Evolutionary conservation across 2,329 filamentous ascomycete genomes (phyloP), one percentile per base, ranked within the genome.

Genomic region (Fusarium bulbicola): DNA sequence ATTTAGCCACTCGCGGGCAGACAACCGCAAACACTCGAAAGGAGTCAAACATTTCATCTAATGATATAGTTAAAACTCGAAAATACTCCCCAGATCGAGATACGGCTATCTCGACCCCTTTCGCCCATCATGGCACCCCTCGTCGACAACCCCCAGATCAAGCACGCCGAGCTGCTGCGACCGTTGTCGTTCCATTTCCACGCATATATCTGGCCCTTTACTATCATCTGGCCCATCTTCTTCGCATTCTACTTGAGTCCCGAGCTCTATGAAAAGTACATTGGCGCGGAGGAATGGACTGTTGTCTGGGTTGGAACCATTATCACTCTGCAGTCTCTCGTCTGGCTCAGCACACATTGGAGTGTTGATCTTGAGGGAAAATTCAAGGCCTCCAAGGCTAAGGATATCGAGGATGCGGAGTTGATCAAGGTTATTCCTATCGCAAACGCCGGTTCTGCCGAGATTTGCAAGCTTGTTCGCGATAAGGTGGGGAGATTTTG

Each of bases 261-360:
- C 70, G 92, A 94, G 60, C 91, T 93, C 75, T 99, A 99, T 83
- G 92, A 97, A 75, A 92, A 92, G 80, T 92, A 98, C 85, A 97
- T 99, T 74, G 90, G 93, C 78, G 95, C 92, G n/a, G 91, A 93
- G 77, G 96, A 99, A 87, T 99, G 96, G 95, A 98, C 97, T 2
- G 97, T 97, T 81, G 94, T 99, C 72, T 99, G 94, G 91, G 90
- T 92, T 74, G 95, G 93, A 78, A 88, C 91, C 75, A 98, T 99
- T 80, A 87, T 97, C 81, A 97, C 95, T 16, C 79, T 92, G 63
- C 97, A 99, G 85, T 91, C 93, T 73, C 88, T 99, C 73, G 85
- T 95, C 76, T 99, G 96, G 95, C 88, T 99, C 70, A 95, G 93
- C 85, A 99, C 96, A 52, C 94, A 98, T 85, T 99, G 96, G 96